Evolutionary conservation across 192 early-diverging fungal species (phyloP), one percentile per base, ranked within the genome.

Genomic region (Mortierella claussenii): DNA sequence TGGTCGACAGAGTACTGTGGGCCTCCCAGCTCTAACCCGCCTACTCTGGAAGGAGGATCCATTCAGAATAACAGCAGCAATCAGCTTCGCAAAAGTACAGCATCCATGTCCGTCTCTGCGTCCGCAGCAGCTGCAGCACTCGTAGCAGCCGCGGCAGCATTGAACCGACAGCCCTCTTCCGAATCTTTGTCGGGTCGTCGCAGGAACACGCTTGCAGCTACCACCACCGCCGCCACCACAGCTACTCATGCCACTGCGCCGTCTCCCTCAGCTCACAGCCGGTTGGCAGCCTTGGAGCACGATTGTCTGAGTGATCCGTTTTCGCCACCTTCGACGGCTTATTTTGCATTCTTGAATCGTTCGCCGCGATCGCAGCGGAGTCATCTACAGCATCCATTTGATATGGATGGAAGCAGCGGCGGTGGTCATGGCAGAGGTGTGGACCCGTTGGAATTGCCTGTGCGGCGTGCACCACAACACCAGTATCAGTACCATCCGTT

Each of bases 1-100:
- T 76, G 73, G 73, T 76, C 73, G 3, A 28, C 64, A 28, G 73
- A 76, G 26, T 67, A 76, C 42, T 76, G 53, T 62, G 73, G 73
- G 13, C 60, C 69, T 6, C 27, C 57, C 7, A 40, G 53, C 13
- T 7, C 37, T 7, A 40, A 40, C 37, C 8, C 13, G 13, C n/a
- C n/a, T n/a, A n/a, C n/a, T n/a, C n/a, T n/a, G n/a, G n/a, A n/a
- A n/a, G n/a, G n/a, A n/a, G n/a, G n/a, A n/a, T n/a, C n/a, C n/a
- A n/a, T n/a, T n/a, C n/a, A n/a, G n/a, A n/a, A n/a, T n/a, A n/a
- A n/a, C n/a, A n/a, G n/a, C n/a, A n/a, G 37, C 37, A 7, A 40
- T 40, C 37, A 40, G 13, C 37, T 40, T 40, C 37, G 13, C 13
- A 7, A 7, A 40, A 40, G 8, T 40, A 10, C 37, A 10, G 37